Percentiles rank a stretch among this genome's conserved stretches.
These are phyloP conservation scores for Aspergillus brasiliensis DNA, from an alignment of 2,329 filamentous ascomycete genomes.

Conservation along the genomic window DNA sequence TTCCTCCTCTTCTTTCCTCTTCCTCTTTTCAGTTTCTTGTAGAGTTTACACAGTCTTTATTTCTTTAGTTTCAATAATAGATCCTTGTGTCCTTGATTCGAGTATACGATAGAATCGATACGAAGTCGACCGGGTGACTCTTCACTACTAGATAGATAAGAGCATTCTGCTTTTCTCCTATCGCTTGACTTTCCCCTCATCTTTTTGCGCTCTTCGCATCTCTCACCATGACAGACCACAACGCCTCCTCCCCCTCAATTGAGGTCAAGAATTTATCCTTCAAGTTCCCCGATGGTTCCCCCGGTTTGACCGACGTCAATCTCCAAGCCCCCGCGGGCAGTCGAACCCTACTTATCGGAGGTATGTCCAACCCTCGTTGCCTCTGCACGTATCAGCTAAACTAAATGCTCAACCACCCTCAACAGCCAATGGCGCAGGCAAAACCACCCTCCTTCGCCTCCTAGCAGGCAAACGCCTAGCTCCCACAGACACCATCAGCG, in stretches of 20 bases:
- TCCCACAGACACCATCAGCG: constrained; percentile 70
- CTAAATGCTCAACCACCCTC: constrained; percentile 14
- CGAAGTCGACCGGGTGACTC: background rate
- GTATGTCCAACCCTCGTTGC: constrained; percentile 40
- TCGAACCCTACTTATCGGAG: constrained; percentile 88
- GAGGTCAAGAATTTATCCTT: constrained; percentile 77
- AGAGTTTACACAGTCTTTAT: background rate
- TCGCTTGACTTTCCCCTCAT: background rate
- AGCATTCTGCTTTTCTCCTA: background rate
- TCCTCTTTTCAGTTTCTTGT: background rate
- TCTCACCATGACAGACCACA: constrained; percentile 22
- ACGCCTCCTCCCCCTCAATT: constrained; percentile 58
- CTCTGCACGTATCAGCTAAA: background rate
- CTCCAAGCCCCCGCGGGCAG: constrained; percentile 79
- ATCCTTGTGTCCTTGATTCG: too few relatives aligned
- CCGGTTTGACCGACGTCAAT: constrained; percentile 73
- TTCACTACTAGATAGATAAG: background rate
- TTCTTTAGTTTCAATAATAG: too few relatives aligned
- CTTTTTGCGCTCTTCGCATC: background rate
- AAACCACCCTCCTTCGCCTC: constrained; percentile 92
- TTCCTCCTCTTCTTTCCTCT: background rate
- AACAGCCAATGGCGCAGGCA: constrained; percentile 87
- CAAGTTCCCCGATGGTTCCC: constrained; percentile 80
- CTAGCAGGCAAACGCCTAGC: constrained; percentile 94
- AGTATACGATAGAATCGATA: too few relatives aligned